A percentile compares a stretch with the other conserved stretches of the same genome.
Conservation (phyloP, 345 rosid genomes). For the Anacardium occidentale region DNA sequence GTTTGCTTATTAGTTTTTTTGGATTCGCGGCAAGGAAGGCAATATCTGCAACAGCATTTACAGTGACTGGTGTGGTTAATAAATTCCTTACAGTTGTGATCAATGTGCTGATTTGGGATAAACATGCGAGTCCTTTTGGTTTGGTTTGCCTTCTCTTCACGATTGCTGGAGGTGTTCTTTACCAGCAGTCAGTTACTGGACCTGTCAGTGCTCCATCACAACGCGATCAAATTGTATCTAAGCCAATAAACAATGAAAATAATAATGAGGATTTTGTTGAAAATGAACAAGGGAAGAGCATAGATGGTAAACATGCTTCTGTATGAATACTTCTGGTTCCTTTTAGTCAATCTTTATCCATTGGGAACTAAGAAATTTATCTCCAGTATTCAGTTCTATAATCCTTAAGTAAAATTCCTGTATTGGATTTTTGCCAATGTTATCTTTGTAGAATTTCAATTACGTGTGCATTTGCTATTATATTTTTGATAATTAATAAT, state of each 20-base stretch:
- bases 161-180: conserved; percentile 79
- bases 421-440: conserved; percentile 3
- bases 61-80: conserved; percentile 97
- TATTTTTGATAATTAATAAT: background rate
- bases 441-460: conserved; percentile 5
- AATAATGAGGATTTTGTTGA: conserved; percentile 38
- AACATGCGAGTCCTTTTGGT: conserved; percentile 90
- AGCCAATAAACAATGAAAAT: conserved; percentile 31
- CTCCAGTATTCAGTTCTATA: conserved; percentile 10
- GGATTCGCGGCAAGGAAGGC: conserved; percentile 95
- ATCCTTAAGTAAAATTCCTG: conserved; percentile 2
- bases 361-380: conserved; percentile 14
- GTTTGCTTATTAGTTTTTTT: conserved; percentile 89
- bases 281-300: conserved; percentile 41
- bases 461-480: background rate
- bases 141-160: conserved; percentile 86
- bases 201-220: conserved; percentile 28
- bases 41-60: conserved; percentile 91
- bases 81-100: conserved; percentile 93
- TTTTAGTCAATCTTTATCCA: conserved; percentile 11
- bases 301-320: conserved; percentile 42
- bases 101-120: conserved; percentile 95
- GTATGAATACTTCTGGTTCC: conserved; percentile 33
- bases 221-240: conserved; percentile 39
- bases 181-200: conserved; percentile 89